Evolutionary conservation across 495 filamentous ascomycete genomes (phyloP), one percentile per base, ranked within the genome.

Genomic region (Barbatosphaeria neglecta): DNA sequence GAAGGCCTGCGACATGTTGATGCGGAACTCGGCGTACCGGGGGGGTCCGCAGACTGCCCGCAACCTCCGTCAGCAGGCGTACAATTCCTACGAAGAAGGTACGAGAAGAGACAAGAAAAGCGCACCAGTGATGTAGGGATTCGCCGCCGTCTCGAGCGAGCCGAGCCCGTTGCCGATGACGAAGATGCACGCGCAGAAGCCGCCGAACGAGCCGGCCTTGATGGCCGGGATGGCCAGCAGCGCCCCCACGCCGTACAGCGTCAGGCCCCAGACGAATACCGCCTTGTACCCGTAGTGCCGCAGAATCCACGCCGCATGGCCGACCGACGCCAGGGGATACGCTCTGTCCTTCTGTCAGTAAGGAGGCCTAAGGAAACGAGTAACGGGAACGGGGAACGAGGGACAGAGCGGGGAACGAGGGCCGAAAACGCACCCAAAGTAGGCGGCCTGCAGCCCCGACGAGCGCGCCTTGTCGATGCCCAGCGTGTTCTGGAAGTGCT

Each of bases 171-270:
- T 73, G 16, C 82, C 82, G 46, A 86, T 79, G 53, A 86, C 73
- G 62, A 86, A 83, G 53, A 83, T 80, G 54, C 68, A 67, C n/a
- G 74, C 74, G 53, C 81, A 84, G 64, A 86, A 86, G 24, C 81
- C 83, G 20, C 66, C 74, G 52, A 86, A 85, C 20, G 73, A 78
- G n/a, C 68, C 62, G 24, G 65, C 60, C 41, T 80, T 69, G 17
- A 80, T 58, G 20, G 66, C 71, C 2, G 68, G 74, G 22, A 82
- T 61, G 16, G 72, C 73, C 46, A 78, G 75, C 18, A 81, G 51
- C 2, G 57, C 67, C 46, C 60, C 62, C 17, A 84, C 68, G 31
- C 77, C 54, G 39, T 60, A 60, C 39, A 60, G 45, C 1, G 49
- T 50, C 33, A 60, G 28, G 2, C 54, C 57, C 57, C 51, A 57